phyloP scores from a whole-genome alignment of 2,329 filamentous ascomycete genomes.

The Diaporthe sp. region DNA sequence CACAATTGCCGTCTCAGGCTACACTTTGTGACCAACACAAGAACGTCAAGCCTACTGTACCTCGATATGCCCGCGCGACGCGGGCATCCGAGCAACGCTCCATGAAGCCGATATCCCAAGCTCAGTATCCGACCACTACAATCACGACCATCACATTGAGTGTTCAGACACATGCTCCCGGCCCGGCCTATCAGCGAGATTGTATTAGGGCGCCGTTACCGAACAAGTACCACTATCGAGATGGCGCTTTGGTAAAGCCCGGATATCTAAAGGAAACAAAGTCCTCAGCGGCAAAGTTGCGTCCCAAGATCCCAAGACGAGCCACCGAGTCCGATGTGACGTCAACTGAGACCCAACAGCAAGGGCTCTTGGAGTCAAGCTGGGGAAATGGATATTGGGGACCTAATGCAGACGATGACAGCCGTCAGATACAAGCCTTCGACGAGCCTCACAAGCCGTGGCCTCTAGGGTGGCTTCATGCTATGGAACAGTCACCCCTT shows the following conservation, averaged over 20 bases:
- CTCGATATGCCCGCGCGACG: neutral
- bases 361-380: too few relatives aligned
- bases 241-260: neutral
- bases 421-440: fast-evolving
- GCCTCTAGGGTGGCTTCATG: neutral
- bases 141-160: neutral
- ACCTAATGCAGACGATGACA: neutral
- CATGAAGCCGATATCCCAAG: neutral
- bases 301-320: neutral
- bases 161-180: neutral
- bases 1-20: neutral
- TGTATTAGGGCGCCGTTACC: neutral
- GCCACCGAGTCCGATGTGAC: neutral
- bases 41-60: neutral
- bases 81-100: neutral
- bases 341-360: neutral
- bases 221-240: neutral
- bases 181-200: neutral
- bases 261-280: neutral
- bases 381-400: neutral
- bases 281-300: neutral
- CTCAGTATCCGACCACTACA: neutral
- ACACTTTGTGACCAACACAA: neutral
- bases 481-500: neutral
- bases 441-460: neutral